These are phyloP conservation scores for Tolypocladium pustulatum DNA, from an alignment of 2,329 filamentous ascomycete species.

Conservation along the genomic window DNA sequence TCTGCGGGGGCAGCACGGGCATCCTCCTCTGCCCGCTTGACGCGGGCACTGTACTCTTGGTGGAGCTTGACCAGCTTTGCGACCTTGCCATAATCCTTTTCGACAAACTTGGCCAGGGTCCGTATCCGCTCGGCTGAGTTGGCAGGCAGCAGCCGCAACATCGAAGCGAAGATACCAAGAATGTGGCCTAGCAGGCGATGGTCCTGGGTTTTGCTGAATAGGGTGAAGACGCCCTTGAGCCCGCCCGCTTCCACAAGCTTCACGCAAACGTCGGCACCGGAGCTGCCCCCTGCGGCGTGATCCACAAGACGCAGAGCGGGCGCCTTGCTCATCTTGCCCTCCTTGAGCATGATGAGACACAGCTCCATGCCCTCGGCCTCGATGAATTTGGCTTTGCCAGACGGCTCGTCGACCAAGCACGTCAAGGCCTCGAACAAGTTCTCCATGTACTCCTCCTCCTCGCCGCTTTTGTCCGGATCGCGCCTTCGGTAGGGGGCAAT, in stretches of 20 bases:
- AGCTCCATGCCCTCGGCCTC: slow-evolving; percentile 90
- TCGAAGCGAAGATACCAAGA: slow-evolving; percentile 71
- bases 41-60: slow-evolving; percentile 53
- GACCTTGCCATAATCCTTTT: slow-evolving; percentile 87
- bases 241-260: slow-evolving; percentile 74
- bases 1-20: slow-evolving; percentile 15
- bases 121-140: slow-evolving; percentile 72
- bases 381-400: slow-evolving; percentile 71
- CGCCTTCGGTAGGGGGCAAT: slow-evolving; percentile 75
- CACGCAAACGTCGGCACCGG: slow-evolving; percentile 56
- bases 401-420: slow-evolving; percentile 63
- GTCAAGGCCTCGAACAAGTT: slow-evolving; percentile 84
- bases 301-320: slow-evolving; percentile 75
- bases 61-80: slow-evolving; percentile 60
- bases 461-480: slow-evolving; percentile 74
- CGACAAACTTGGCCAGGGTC: slow-evolving; percentile 85
- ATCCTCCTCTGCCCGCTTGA: slow-evolving; percentile 48
- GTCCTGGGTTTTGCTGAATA: slow-evolving; percentile 74
- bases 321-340: slow-evolving; percentile 73
- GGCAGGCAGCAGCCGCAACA: slow-evolving; percentile 70
- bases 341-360: slow-evolving; percentile 80
- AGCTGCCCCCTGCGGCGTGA: slow-evolving; percentile 52
- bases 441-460: slow-evolving; percentile 92
- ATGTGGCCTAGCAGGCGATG: slow-evolving; percentile 68
- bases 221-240: slow-evolving; percentile 72